Conservation (phyloP, 768 basidiomycete genomes). For the Termitomyces sp. region DNA sequence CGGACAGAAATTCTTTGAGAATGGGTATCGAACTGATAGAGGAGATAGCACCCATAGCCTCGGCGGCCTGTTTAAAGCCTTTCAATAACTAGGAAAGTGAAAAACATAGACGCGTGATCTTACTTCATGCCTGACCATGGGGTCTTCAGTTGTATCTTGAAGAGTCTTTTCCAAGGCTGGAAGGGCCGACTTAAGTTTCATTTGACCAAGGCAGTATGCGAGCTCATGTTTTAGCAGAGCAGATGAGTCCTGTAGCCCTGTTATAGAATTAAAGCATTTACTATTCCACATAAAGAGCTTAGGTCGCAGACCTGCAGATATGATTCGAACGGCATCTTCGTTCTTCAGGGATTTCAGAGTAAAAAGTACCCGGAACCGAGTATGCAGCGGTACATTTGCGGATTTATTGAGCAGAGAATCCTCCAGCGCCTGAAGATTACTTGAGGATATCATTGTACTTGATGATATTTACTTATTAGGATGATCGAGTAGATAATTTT, state of each 20-base stretch:
- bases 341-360: conserved; percentile 80
- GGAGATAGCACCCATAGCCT: conserved; percentile 96
- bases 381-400: conserved; percentile 72
- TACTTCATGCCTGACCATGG: conserved; percentile 98
- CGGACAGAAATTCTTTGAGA: conserved; percentile 64
- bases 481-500: conserved; percentile 29
- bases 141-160: conserved; percentile 64
- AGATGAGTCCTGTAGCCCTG: conserved; percentile 83
- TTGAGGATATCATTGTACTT: conserved; percentile 26
- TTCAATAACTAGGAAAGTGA: not conserved
- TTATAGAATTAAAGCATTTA: conserved; percentile 1
- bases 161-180: conserved; percentile 77
- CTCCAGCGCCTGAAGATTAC: conserved; percentile 66
- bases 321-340: conserved; percentile 77
- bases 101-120: conserved; percentile 13
- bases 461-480: conserved; percentile 16
- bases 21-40: conserved; percentile 57
- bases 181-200: conserved; percentile 67
- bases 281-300: conserved; percentile 7
- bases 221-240: conserved; percentile 95
- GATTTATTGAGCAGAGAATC: conserved; percentile 72
- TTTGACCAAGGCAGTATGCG: conserved; percentile 95
- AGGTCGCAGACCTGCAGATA: conserved; percentile 65
- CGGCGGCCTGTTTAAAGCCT: conserved; percentile 75
- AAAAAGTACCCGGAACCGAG: conserved; percentile 87